phyloP scores from a whole-genome alignment of 179 eudicot species.

The Pouteria campechiana region DNA sequence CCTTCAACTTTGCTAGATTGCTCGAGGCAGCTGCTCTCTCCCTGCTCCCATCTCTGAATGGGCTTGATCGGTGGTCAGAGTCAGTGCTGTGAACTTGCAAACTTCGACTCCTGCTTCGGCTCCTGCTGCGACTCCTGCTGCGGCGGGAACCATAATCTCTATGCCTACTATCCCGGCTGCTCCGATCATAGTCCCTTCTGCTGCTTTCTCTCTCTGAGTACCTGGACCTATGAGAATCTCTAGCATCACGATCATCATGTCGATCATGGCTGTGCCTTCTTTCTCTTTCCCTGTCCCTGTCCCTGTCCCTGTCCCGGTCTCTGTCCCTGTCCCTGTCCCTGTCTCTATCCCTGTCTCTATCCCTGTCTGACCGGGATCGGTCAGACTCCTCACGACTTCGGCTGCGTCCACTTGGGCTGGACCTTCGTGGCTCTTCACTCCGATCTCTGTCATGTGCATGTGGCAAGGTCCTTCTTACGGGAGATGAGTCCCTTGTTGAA shows the following conservation, averaged over 20 bases:
- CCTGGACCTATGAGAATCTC: too few species aligned
- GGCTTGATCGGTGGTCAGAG: slow-evolving; percentile 26
- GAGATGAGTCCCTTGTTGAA: slow-evolving; percentile 91
- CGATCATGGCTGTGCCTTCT: slow-evolving; percentile 60
- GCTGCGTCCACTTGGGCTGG: slow-evolving; percentile 61
- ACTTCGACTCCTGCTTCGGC: slow-evolving; percentile 50
- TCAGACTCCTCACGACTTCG: slow-evolving; percentile 75
- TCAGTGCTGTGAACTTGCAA: slow-evolving; percentile 25
- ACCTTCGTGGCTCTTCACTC: slow-evolving; percentile 34
- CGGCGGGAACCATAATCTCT: slow-evolving; percentile 39
- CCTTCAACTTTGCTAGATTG: slow-evolving; percentile 85
- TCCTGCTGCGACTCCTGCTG: slow-evolving; percentile 59
- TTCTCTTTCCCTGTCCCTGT: slow-evolving; percentile 49
- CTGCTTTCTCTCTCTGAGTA: slow-evolving; percentile 38
- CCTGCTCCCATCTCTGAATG: slow-evolving; percentile 31
- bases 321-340: slow-evolving; percentile 17
- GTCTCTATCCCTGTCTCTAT: slow-evolving; percentile 17
- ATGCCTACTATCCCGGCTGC: slow-evolving; percentile 17
- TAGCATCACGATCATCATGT: too few species aligned
- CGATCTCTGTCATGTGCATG: slow-evolving; percentile 50
- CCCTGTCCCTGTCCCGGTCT: slow-evolving; percentile 25
- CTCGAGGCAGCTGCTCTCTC: slow-evolving; percentile 49
- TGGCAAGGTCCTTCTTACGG: slow-evolving; percentile 67
- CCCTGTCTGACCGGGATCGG: slow-evolving; percentile 27
- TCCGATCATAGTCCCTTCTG: slow-evolving; percentile 45